Evolutionary conservation across 805 yeast genomes (phyloP).

Genomic region (Cyberlindnera subsufficiens): DNA sequence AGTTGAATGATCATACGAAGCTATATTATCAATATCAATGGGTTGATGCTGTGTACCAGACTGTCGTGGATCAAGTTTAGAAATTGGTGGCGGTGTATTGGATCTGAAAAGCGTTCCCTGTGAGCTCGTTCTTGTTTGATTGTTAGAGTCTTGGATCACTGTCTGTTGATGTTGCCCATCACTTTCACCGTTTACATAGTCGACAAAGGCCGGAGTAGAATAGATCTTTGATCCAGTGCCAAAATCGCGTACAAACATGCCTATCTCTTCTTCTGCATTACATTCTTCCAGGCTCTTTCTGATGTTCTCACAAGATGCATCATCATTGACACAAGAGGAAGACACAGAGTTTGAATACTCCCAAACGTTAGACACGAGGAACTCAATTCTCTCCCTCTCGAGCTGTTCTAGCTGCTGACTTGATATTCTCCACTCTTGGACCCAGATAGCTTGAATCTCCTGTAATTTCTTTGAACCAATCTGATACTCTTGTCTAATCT

Average conservation of each 20-base stretch:
- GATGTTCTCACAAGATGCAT: constrained; percentile 67
- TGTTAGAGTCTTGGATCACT: constrained; percentile 9
- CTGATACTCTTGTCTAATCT: constrained; percentile 51
- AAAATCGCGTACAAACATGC: constrained; percentile 42
- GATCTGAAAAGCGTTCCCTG: constrained; percentile 10
- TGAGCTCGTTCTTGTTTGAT: constrained; percentile 25
- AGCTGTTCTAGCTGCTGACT: constrained; percentile 58
- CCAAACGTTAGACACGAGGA: constrained; percentile 68
- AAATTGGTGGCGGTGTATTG: not conserved
- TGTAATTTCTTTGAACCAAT: constrained; percentile 45
- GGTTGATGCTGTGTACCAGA: constrained; percentile 4
- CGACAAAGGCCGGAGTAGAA: constrained; percentile 57
- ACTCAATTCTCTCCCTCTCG: constrained; percentile 69
- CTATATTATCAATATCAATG: not conserved
- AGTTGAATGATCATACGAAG: constrained; percentile 6
- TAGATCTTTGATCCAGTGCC: constrained; percentile 64
- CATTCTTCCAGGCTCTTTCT: constrained; percentile 64
- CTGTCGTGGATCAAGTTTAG: constrained; percentile 1
- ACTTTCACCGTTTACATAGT: constrained; percentile 42
- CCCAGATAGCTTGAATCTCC: constrained; percentile 57
- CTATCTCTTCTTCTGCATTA: constrained; percentile 54
- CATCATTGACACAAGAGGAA: constrained; percentile 71
- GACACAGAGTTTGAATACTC: constrained; percentile 71
- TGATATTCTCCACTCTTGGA: constrained; percentile 63
- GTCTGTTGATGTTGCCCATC: constrained; percentile 20